These are phyloP conservation scores for Entamoeba dispar DNA, from an alignment of 208 protist species.

Conservation along the genomic window DNA sequence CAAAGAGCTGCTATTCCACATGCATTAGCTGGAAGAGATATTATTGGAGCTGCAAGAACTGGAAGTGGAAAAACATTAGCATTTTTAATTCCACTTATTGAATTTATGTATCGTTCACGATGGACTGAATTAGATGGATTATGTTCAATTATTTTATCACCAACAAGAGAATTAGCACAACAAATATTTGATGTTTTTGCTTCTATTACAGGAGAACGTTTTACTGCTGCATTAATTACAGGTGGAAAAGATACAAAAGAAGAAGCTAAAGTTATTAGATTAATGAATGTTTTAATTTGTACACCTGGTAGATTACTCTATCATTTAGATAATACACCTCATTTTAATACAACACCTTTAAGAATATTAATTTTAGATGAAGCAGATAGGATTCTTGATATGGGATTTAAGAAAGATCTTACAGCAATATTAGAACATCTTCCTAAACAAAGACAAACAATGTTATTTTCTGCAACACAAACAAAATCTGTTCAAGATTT, in stretches of 20 bases:
- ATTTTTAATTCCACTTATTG: slow-evolving; percentile 12
- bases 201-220: slow-evolving; percentile 63
- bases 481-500: slow-evolving; percentile 35
- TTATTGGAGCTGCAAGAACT: slow-evolving; percentile 5
- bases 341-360: not conserved
- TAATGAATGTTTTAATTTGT: slow-evolving; percentile 21
- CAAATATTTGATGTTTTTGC: slow-evolving; percentile 95
- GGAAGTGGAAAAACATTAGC: slow-evolving; percentile 17
- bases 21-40: not conserved
- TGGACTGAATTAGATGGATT: not conserved
- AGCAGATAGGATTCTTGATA: slow-evolving; percentile 4
- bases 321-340: slow-evolving; percentile 8
- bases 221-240: slow-evolving; percentile 41
- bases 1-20: not conserved
- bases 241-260: slow-evolving; percentile 18
- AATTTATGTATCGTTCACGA: not conserved
- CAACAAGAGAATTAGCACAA: slow-evolving; percentile 82
- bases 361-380: not conserved
- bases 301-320: slow-evolving; percentile 28
- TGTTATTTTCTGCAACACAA: slow-evolving; percentile 96
- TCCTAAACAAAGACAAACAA: slow-evolving; percentile 60
- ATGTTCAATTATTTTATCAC: slow-evolving; percentile 75
- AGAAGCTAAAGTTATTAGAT: not conserved
- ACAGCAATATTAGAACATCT: not conserved
- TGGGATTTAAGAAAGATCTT: not conserved